phyloP scores from a whole-genome alignment of 2,329 filamentous ascomycete species.

The Aspergillus neotritici region DNA sequence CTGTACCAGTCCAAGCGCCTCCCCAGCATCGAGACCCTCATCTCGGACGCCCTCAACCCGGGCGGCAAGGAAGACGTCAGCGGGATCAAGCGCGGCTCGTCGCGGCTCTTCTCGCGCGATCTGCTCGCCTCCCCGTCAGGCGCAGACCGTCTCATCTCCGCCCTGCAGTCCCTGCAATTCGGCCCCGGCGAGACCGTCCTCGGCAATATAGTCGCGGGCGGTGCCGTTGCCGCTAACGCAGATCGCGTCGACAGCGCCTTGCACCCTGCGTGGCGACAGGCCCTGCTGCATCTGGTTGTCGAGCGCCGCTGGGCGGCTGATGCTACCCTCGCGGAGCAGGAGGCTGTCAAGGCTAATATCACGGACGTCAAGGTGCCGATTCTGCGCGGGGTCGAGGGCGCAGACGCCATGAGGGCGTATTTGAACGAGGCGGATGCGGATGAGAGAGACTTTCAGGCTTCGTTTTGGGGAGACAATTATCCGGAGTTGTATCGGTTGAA shows the following conservation, averaged over 20 bases:
- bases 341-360: slow-evolving; percentile 34
- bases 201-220: slow-evolving; percentile 31
- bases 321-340: slow-evolving; percentile 22
- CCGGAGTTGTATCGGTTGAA: slow-evolving; percentile 25
- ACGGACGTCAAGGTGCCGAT: slow-evolving; percentile 26
- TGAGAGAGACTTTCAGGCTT: slow-evolving; percentile 36
- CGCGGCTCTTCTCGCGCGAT: slow-evolving; percentile 29
- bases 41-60: slow-evolving; percentile 15
- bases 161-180: slow-evolving; percentile 21
- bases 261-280: slow-evolving; percentile 41
- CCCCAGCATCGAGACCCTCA: slow-evolving; percentile 16
- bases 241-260: slow-evolving; percentile 39
- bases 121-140: slow-evolving; percentile 25
- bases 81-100: slow-evolving; percentile 20
- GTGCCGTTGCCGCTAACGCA: slow-evolving; percentile 31
- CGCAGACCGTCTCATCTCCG: slow-evolving; percentile 30
- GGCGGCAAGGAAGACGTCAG: slow-evolving; percentile 22
- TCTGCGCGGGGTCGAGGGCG: slow-evolving; percentile 16
- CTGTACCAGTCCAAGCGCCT: slow-evolving; percentile 14
- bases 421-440: slow-evolving; percentile 37
- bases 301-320: slow-evolving; percentile 20
- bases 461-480: slow-evolving; percentile 38
- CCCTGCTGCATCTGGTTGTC: slow-evolving; percentile 35
- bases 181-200: slow-evolving; percentile 17
- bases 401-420: slow-evolving; percentile 28